These are phyloP conservation scores for Cinnamomum micranthum DNA, from an alignment of 164 flowering plant genomes.

Conservation along the genomic window DNA sequence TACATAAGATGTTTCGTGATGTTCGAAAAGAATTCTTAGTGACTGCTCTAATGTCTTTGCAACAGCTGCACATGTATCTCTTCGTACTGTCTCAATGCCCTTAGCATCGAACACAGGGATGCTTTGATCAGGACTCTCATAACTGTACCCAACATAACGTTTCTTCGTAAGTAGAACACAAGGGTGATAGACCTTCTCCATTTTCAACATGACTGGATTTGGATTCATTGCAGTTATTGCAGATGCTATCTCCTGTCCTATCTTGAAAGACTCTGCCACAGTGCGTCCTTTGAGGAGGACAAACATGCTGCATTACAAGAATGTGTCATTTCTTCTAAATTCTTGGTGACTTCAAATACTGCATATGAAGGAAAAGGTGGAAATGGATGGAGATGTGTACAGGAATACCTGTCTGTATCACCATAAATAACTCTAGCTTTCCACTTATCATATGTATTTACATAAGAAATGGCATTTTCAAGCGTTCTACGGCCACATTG, in stretches of 20 bases:
- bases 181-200: slow-evolving; percentile 90
- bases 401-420: slow-evolving; percentile 87
- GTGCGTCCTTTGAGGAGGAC: slow-evolving; percentile 88
- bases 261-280: slow-evolving; percentile 53
- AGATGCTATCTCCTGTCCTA: slow-evolving; percentile 85
- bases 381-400: background rate
- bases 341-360: background rate
- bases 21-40: slow-evolving; percentile 63
- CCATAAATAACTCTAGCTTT: slow-evolving; percentile 91
- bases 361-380: background rate
- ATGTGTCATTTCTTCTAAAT: background rate
- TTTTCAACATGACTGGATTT: slow-evolving; percentile 72
- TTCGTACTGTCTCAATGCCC: slow-evolving; percentile 96
- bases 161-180: slow-evolving; percentile 94
- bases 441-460: slow-evolving; percentile 82
- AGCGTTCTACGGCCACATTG: slow-evolving; percentile 96
- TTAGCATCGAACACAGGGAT: slow-evolving; percentile 87
- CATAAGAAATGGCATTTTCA: slow-evolving; percentile 83
- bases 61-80: slow-evolving; percentile 92
- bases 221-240: slow-evolving; percentile 81
- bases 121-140: slow-evolving; percentile 72
- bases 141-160: slow-evolving; percentile 97
- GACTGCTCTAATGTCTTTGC: slow-evolving; percentile 88
- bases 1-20: slow-evolving; percentile 63
- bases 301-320: slow-evolving; percentile 69